Evolutionary conservation across 2,329 filamentous ascomycete species (phyloP).

Genomic region (Xylariaceae sp.): DNA sequence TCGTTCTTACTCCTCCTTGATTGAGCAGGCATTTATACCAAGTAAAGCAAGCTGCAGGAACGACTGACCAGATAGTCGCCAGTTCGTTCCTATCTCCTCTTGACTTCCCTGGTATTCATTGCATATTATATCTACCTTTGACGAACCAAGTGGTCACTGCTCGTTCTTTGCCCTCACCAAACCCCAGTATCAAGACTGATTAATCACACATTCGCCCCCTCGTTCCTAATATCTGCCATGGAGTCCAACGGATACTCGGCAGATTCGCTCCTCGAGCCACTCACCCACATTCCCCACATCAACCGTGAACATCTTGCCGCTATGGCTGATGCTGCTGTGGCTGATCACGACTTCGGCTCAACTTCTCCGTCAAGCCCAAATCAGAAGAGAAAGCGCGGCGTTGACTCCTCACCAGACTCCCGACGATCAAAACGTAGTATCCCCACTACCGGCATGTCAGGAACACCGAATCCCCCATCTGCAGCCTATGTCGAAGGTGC

Average conservation of each 20-base stretch:
- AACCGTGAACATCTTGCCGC: slow-evolving; percentile 32
- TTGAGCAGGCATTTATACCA: too few species aligned
- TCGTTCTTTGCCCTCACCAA: too few species aligned
- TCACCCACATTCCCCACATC: slow-evolving; percentile 27
- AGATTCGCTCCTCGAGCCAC: slow-evolving; percentile 32
- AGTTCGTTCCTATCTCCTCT: too few species aligned
- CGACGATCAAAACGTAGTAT: slow-evolving; percentile 49
- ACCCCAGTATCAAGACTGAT: too few species aligned
- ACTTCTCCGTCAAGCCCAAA: slow-evolving; percentile 40
- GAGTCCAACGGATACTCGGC: slow-evolving; percentile 31
- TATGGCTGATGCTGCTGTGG: slow-evolving; percentile 46
- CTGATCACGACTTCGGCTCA: slow-evolving; percentile 44
- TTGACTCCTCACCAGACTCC: slow-evolving; percentile 44
- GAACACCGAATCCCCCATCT: slow-evolving; percentile 38
- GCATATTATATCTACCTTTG: too few species aligned
- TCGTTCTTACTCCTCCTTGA: too few species aligned
- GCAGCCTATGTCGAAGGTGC: slow-evolving; percentile 53
- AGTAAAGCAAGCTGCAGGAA: too few species aligned
- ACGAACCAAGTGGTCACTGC: too few species aligned
- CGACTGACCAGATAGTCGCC: too few species aligned
- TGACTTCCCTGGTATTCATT: too few species aligned
- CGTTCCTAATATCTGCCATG: too few species aligned
- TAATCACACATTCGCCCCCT: too few species aligned
- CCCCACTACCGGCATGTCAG: slow-evolving; percentile 42
- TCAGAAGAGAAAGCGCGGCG: slow-evolving; percentile 54